Conservation (phyloP, 2,329 filamentous ascomycete genomes). For the Trichophyton equinum region DNA sequence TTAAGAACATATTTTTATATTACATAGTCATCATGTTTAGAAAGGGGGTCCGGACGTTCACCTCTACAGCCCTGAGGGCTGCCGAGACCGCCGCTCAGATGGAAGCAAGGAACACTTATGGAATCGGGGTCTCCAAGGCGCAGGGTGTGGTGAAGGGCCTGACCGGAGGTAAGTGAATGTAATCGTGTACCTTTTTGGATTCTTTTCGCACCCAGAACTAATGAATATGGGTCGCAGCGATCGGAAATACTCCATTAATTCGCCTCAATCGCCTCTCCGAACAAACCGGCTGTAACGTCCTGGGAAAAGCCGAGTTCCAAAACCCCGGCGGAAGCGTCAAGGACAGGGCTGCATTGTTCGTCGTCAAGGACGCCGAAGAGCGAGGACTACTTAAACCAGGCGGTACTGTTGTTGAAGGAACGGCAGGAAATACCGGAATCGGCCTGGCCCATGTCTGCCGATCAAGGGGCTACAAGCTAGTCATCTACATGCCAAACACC, state of each 20-base stretch:
- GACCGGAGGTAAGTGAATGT: slow-evolving; percentile 55
- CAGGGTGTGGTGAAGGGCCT: slow-evolving; percentile 69
- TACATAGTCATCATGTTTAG: slow-evolving; percentile 48
- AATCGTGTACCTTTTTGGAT: neutral
- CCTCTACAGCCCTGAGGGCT: slow-evolving; percentile 47
- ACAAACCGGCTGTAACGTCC: slow-evolving; percentile 81
- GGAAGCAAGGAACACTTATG: slow-evolving; percentile 45
- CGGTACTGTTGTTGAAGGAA: slow-evolving; percentile 92
- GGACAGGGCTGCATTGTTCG: slow-evolving; percentile 87
- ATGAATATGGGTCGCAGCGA: slow-evolving; percentile 46
- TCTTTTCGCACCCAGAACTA: neutral
- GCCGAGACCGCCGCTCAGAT: slow-evolving; percentile 34
- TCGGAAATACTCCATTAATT: slow-evolving; percentile 94
- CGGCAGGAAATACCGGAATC: slow-evolving; percentile 95
- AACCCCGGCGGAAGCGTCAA: slow-evolving; percentile 96
- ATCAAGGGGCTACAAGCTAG: slow-evolving; percentile 78
- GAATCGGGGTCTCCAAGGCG: slow-evolving; percentile 61
- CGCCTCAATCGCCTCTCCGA: slow-evolving; percentile 76
- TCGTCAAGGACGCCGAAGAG: slow-evolving; percentile 88
- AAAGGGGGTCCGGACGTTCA: slow-evolving; percentile 54
- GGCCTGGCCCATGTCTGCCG: slow-evolving; percentile 94
- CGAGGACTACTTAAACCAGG: slow-evolving; percentile 68
- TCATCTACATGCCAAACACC: slow-evolving; percentile 99
- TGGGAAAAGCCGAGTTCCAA: slow-evolving; percentile 97
- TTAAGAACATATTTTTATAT: neutral